Conservation (phyloP, 1,139 yeast genomes). For the Suhomyces choctaworum region DNA sequence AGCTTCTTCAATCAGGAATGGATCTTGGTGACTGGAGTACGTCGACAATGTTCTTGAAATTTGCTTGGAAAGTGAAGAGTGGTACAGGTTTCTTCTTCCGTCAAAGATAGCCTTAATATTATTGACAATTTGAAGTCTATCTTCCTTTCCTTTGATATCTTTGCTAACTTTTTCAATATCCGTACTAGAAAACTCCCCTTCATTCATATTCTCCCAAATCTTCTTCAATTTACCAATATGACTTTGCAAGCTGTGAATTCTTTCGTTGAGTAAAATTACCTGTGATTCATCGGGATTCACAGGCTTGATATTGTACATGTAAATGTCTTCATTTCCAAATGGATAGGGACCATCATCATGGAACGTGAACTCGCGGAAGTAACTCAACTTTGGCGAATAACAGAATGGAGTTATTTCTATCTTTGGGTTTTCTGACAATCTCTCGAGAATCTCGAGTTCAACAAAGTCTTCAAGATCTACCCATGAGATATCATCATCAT, state of each 20-base stretch:
- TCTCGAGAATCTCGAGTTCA: conserved; percentile 62
- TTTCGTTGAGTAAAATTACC: conserved; percentile 36
- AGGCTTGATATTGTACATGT: conserved; percentile 24
- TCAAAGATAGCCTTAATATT: conserved; percentile 23
- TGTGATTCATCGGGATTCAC: conserved; percentile 55
- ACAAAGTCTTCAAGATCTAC: conserved; percentile 76
- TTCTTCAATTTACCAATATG: conserved; percentile 41
- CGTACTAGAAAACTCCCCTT: conserved; percentile 13
- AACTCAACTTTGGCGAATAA: conserved; percentile 73
- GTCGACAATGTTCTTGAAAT: conserved; percentile 25
- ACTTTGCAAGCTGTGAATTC: conserved; percentile 46
- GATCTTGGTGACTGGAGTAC: conserved; percentile 29
- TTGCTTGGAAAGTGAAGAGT: conserved; percentile 10
- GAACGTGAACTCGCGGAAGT: conserved; percentile 60
- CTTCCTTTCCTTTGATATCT: conserved; percentile 37
- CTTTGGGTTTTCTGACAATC: conserved; percentile 52
- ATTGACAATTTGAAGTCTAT: conserved; percentile 26
- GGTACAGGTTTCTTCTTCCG: conserved; percentile 16
- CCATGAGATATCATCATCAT: conserved; percentile 64
- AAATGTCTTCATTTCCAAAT: conserved; percentile 69
- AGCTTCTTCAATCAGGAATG: conserved; percentile 32
- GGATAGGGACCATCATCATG: conserved; percentile 56
- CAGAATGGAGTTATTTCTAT: conserved; percentile 65
- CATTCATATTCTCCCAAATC: conserved; percentile 6
- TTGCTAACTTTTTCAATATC: conserved; percentile 19